phyloP scores from a whole-genome alignment of 2,329 filamentous ascomycete genomes.

The Trichothecium roseum region DNA sequence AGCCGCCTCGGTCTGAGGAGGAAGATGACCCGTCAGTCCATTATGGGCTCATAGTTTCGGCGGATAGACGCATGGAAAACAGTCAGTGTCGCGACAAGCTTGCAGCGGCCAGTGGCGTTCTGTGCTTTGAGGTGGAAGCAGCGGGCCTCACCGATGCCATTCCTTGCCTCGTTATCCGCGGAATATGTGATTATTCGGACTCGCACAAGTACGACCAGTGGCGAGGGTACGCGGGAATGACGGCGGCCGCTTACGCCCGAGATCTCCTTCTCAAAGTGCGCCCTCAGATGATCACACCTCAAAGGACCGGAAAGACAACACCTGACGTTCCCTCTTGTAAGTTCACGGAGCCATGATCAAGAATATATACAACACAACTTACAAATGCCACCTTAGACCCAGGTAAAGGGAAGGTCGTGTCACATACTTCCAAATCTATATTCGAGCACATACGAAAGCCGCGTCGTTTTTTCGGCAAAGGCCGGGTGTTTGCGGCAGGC shows the following conservation, averaged over 20 bases:
- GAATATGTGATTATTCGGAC: slow-evolving; percentile 25
- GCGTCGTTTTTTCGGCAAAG: too few species aligned
- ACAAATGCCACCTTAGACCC: too few species aligned
- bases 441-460: too few species aligned
- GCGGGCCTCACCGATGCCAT: slow-evolving; percentile 8
- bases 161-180: slow-evolving; percentile 20
- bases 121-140: slow-evolving; percentile 6
- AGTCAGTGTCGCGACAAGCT: slow-evolving; percentile 2
- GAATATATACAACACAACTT: too few species aligned
- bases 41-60: slow-evolving; percentile 22
- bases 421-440: too few species aligned
- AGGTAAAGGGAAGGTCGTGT: too few species aligned
- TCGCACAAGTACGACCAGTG: slow-evolving; percentile 23
- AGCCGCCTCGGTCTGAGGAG: not conserved
- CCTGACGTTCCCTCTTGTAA: not conserved
- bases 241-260: slow-evolving; percentile 15
- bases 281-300: slow-evolving; percentile 1
- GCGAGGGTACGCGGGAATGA: slow-evolving; percentile 9
- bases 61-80: not conserved
- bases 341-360: too few species aligned
- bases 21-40: slow-evolving; percentile 8
- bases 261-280: slow-evolving; percentile 1
- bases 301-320: not conserved
- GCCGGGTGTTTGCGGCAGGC: too few species aligned
- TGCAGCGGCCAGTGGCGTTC: not conserved